Evolutionary conservation across 352 stramenopile species (phyloP).

Genomic region (Elongisporangium undulatum): DNA sequence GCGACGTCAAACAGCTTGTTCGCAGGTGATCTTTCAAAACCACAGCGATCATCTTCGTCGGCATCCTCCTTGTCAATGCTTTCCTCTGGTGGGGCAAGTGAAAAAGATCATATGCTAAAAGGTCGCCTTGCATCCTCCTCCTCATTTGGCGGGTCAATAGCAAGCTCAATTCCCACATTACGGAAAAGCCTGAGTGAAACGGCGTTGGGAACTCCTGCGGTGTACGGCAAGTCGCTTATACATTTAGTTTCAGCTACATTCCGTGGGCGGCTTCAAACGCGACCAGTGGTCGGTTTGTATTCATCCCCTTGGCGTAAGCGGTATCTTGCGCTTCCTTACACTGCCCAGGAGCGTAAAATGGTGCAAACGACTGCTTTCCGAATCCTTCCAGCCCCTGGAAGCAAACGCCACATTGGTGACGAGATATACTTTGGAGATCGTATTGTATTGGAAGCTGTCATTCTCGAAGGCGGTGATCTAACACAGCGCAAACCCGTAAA

Average conservation of each 20-base stretch:
- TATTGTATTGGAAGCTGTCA: slow-evolving; percentile 62
- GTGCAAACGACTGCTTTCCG: slow-evolving; percentile 74
- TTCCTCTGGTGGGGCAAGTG: slow-evolving; percentile 8
- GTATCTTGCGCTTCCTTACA: slow-evolving; percentile 79
- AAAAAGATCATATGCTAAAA: background rate
- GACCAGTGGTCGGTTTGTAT: slow-evolving; percentile 72
- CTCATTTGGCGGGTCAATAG: slow-evolving; percentile 10
- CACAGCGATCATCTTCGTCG: slow-evolving; percentile 37
- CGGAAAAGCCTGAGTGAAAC: slow-evolving; percentile 16
- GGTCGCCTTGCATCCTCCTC: slow-evolving; percentile 12
- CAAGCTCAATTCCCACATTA: slow-evolving; percentile 1
- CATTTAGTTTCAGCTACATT: slow-evolving; percentile 75
- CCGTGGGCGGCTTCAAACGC: slow-evolving; percentile 65
- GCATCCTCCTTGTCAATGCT: slow-evolving; percentile 48
- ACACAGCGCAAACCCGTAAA: slow-evolving; percentile 1
- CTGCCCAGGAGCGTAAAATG: slow-evolving; percentile 55
- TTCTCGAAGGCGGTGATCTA: slow-evolving; percentile 11
- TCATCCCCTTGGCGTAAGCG: slow-evolving; percentile 77
- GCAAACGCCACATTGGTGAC: slow-evolving; percentile 50
- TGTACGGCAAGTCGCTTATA: slow-evolving; percentile 65
- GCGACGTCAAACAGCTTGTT: slow-evolving; percentile 2
- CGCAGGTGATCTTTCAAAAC: slow-evolving; percentile 5
- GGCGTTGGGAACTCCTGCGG: slow-evolving; percentile 27
- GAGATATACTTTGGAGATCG: slow-evolving; percentile 75
- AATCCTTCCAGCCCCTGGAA: slow-evolving; percentile 57